Base-by-base conservation (phyloP, 1,284 basidiomycete genomes). In the Naganishia sp. region DNA sequence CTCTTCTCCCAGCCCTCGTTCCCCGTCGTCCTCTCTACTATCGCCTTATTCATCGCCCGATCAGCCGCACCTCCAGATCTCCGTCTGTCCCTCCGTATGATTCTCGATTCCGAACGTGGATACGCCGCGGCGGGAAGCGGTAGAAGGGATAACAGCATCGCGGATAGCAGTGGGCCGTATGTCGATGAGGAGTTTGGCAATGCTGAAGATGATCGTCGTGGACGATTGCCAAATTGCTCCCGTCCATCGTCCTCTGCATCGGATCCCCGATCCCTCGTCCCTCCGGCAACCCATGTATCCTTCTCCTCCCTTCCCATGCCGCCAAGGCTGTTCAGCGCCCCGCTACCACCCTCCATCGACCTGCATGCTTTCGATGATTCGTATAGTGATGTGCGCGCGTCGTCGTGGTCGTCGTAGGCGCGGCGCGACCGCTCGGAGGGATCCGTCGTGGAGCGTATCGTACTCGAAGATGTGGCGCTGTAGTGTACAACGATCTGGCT, bases 291-390 rank as follows among this genome's bases (percentile, higher is more conserved):
- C 33, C 57, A 15, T 0, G 33, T 23, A 25, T 52, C 25, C 21
- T 31, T 6, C 33, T 21, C 9, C 1, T n/a, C 25, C 21, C 13
- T 13, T 4, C 1, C 48, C 31, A 11, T 23, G 1, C 39, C 23
- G 6, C 15, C 23, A 25, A 7, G 21, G 25, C 10, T 6, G n/a
- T 42, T 52, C 48, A n/a, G 50, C 59, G 42, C 50, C 59, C 48
- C 43, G 59, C 59, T 61, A 61, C 50, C 50, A 48, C 46, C 48
- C 18, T 23, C 25, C 59, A 61, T 61, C 16, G 15, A 52, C 25
- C 59, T 52, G 48, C 59, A 61, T 61, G 16, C 42, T 61, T 61
- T 39, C 48, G 25, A n/a, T 33, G 25, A 39, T 7, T 39, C 36
- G 36, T 39, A 39, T 39, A 39, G 36, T 21, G 36, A 42, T 18